Conservation (phyloP, 2,329 filamentous ascomycete species). For the Aspergillus neoniger region DNA sequence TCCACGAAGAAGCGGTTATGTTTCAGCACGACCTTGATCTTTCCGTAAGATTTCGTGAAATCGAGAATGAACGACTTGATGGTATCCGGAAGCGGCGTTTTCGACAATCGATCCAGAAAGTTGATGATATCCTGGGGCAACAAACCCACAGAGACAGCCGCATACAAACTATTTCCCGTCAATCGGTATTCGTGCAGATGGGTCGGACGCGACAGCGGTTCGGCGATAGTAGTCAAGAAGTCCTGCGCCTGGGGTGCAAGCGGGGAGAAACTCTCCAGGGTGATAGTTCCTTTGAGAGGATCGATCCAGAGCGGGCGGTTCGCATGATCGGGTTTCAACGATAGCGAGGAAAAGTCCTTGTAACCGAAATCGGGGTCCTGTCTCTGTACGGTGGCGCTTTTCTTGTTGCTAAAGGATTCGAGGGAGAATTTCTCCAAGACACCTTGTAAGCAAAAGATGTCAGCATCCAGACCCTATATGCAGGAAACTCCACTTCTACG, state of each 20-base stretch:
- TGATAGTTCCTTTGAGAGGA: slow-evolving; percentile 79
- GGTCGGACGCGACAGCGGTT: slow-evolving; percentile 84
- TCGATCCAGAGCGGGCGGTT: slow-evolving; percentile 95
- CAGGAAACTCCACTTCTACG: slow-evolving; percentile 18
- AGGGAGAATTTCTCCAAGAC: slow-evolving; percentile 58
- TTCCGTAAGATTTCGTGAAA: slow-evolving; percentile 88
- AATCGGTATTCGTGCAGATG: slow-evolving; percentile 93
- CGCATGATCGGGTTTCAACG: slow-evolving; percentile 83
- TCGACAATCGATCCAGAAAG: slow-evolving; percentile 83
- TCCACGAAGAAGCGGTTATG: slow-evolving; percentile 94
- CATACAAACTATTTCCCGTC: slow-evolving; percentile 90
- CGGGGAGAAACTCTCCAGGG: slow-evolving; percentile 90
- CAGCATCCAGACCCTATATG: slow-evolving; percentile 24
- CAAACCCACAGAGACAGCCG: slow-evolving; percentile 91
- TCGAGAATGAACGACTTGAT: slow-evolving; percentile 78
- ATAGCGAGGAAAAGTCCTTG: slow-evolving; percentile 78
- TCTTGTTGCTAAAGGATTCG: slow-evolving; percentile 52
- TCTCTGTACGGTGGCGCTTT: slow-evolving; percentile 41
- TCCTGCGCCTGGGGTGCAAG: slow-evolving; percentile 85
- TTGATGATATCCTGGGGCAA: slow-evolving; percentile 86
- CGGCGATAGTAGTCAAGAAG: slow-evolving; percentile 92
- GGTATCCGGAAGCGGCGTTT: slow-evolving; percentile 79
- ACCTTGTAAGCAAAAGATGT: slow-evolving; percentile 29
- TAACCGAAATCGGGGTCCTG: slow-evolving; percentile 61
- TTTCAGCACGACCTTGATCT: slow-evolving; percentile 91